Conservation (phyloP, 2,329 filamentous ascomycete species). For the Neonectria magnoliae region DNA sequence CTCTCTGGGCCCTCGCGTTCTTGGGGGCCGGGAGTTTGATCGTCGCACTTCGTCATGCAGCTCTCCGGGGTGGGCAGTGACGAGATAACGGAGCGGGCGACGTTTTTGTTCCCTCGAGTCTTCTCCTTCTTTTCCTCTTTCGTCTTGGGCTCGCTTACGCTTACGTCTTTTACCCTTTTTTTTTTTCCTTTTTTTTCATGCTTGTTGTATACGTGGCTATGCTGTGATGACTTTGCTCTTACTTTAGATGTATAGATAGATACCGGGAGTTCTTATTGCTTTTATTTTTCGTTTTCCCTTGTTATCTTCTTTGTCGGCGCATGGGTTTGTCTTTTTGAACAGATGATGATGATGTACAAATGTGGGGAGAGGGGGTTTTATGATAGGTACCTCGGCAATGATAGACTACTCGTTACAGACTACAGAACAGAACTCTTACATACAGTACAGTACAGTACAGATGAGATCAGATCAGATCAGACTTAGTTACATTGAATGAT, state of each 20-base stretch:
- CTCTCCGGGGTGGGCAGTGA: not conserved
- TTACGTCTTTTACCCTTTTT: conserved; percentile 6
- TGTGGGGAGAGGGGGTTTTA: conserved; percentile 7
- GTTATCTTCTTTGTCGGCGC: conserved; percentile 7
- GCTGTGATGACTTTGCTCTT: conserved; percentile 16
- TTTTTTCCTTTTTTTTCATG: not conserved
- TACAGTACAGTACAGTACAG: not conserved
- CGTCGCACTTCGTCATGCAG: conserved; percentile 4
- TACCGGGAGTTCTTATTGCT: conserved; percentile 12
- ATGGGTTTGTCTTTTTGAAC: not conserved
- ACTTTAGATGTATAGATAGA: conserved; percentile 27
- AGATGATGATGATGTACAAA: conserved; percentile 4
- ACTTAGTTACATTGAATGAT: not conserved
- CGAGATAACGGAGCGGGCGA: not conserved
- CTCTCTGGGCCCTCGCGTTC: conserved; percentile 22
- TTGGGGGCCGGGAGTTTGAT: conserved; percentile 1
- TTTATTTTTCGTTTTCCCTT: conserved; percentile 19
- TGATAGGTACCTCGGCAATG: conserved; percentile 2
- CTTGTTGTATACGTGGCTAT: conserved; percentile 22
- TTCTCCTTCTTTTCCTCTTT: conserved; percentile 9
- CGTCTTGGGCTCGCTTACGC: conserved; percentile 1
- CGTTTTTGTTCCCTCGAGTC: not conserved
- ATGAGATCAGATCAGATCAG: conserved; percentile 3
- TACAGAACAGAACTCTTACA: conserved; percentile 6
- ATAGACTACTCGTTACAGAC: conserved; percentile 18